Evolutionary conservation across 2,329 filamentous ascomycete species (phyloP).

Genomic region (Colletotrichum lentis): DNA sequence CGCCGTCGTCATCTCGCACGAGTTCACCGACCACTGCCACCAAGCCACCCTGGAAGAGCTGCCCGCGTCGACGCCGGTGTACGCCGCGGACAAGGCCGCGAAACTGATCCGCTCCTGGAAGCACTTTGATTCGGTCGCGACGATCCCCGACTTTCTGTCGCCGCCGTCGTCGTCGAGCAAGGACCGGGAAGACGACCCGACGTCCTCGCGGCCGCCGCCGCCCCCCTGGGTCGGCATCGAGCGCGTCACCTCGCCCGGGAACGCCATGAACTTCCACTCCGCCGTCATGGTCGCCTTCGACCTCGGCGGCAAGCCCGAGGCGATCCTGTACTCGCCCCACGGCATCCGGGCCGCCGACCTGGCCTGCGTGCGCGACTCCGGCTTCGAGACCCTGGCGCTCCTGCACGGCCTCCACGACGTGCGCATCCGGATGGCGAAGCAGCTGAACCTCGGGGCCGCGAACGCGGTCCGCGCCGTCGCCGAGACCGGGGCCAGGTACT

Average conservation of each 20-base stretch:
- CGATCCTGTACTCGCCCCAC: constrained; percentile 36
- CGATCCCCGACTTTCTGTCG: constrained; percentile 56
- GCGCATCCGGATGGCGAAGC: constrained; percentile 56
- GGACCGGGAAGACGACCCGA: constrained; percentile 42
- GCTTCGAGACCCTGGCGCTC: constrained; percentile 63
- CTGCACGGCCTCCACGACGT: constrained; percentile 72
- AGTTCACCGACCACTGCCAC: constrained; percentile 76
- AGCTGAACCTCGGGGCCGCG: constrained; percentile 69
- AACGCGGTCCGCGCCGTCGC: constrained; percentile 67
- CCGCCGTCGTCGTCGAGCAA: constrained; percentile 1
- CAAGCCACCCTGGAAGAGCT: constrained; percentile 66
- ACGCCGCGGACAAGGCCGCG: constrained; percentile 67
- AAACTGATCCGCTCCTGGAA: constrained; percentile 64
- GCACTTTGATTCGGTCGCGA: constrained; percentile 65
- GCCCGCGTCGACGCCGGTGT: constrained; percentile 61
- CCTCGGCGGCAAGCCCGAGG: constrained; percentile 39
- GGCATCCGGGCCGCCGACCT: constrained; percentile 49
- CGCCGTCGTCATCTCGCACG: constrained; percentile 67
- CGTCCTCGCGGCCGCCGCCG: constrained; percentile 56
- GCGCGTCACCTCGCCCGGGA: constrained; percentile 61
- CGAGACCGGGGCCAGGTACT: constrained; percentile 64
- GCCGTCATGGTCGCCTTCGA: constrained; percentile 67
- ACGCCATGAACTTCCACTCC: constrained; percentile 68
- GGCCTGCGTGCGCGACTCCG: constrained; percentile 51
- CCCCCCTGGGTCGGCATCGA: constrained; percentile 70